Conservation (phyloP, 257 asterid species). For the Solanum chmielewskii region DNA sequence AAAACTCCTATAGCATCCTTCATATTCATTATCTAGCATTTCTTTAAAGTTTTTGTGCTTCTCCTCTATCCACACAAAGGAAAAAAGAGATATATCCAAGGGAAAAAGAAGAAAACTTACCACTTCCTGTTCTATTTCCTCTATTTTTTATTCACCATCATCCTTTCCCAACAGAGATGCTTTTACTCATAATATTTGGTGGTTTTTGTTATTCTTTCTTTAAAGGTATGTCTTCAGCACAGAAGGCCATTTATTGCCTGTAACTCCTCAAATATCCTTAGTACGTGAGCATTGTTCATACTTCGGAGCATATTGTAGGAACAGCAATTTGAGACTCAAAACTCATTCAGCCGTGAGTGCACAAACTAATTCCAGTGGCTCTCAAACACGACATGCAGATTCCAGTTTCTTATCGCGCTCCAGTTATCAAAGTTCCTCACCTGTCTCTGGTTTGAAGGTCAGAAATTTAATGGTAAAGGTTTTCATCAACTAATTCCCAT, state of each 20-base stretch:
- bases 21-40: neutral
- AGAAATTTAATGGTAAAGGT: slow-evolving; percentile 1
- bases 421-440: slow-evolving; percentile 19
- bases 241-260: slow-evolving; percentile 94
- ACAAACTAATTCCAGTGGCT: slow-evolving; percentile 38
- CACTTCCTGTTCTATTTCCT: neutral
- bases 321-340: slow-evolving; percentile 29
- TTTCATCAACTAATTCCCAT: neutral
- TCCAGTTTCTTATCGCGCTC: slow-evolving; percentile 21
- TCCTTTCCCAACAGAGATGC: neutral
- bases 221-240: slow-evolving; percentile 91
- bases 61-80: neutral
- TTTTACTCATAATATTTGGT: neutral
- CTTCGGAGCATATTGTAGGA: slow-evolving; percentile 81
- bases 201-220: neutral
- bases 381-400: slow-evolving; percentile 13
- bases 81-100: neutral
- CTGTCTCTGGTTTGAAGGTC: slow-evolving; percentile 62
- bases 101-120: neutral
- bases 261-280: slow-evolving; percentile 80
- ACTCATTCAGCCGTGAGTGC: slow-evolving; percentile 22
- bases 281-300: slow-evolving; percentile 70
- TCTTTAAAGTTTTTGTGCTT: neutral
- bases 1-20: slow-evolving; percentile 5
- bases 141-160: neutral